phyloP scores from a whole-genome alignment of 1,284 basidiomycete genomes.

The Stygiomarasmius scandens region DNA sequence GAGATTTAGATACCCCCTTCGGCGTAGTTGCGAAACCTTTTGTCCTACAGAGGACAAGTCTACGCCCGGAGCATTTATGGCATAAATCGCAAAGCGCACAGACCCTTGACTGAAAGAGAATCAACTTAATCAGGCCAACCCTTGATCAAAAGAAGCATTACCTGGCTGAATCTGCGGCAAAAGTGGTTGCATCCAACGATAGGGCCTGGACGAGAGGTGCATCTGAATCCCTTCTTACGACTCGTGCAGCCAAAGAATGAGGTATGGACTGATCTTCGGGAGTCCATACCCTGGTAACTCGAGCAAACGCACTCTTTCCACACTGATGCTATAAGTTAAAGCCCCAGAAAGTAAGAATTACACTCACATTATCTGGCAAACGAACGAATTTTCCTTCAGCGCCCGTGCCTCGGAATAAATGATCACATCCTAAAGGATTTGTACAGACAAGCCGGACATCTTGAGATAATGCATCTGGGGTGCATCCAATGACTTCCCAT shows the following conservation, averaged over 20 bases:
- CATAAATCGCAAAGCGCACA: background rate
- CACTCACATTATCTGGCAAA: constrained; percentile 22
- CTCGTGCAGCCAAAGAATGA: constrained; percentile 20
- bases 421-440: constrained; percentile 8
- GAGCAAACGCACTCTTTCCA: constrained; percentile 41
- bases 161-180: constrained; percentile 34
- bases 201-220: constrained; percentile 44
- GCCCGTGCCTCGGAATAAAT: constrained; percentile 16
- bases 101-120: background rate
- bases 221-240: constrained; percentile 27
- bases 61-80: constrained; percentile 18
- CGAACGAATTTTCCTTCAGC: constrained; percentile 23
- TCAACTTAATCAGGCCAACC: background rate
- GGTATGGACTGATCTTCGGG: constrained; percentile 37
- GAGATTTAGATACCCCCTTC: no score
- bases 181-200: constrained; percentile 45
- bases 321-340: constrained; percentile 30
- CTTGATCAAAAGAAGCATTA: constrained; percentile 13
- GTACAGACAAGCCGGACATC: constrained; percentile 24
- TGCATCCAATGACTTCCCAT: constrained; percentile 23
- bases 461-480: constrained; percentile 17
- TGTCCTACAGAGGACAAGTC: no score
- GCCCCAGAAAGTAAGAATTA: background rate
- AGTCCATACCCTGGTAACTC: constrained; percentile 35
- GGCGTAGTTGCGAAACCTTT: no score